Conservation (phyloP, 768 basidiomycete genomes). For the Mrakia gelida region DNA sequence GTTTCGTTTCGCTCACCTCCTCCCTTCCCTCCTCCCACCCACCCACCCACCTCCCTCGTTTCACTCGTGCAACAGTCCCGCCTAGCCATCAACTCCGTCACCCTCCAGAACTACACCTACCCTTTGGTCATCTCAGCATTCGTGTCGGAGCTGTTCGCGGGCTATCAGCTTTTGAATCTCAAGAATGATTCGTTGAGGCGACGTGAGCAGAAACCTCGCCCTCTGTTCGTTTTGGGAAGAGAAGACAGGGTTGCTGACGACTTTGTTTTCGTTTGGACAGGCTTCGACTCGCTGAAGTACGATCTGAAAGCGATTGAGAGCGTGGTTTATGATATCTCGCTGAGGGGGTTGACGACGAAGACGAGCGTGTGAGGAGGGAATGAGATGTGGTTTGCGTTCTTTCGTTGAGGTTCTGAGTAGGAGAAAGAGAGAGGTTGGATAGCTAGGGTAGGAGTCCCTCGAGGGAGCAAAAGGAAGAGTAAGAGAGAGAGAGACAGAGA, state of each 20-base stretch:
- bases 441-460: too few relatives aligned
- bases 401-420: too few relatives aligned
- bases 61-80: slow-evolving; percentile 37
- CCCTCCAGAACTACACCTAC: slow-evolving; percentile 45
- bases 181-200: slow-evolving; percentile 48
- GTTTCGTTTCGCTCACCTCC: neutral
- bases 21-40: too few relatives aligned
- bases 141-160: slow-evolving; percentile 48
- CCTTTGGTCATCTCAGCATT: slow-evolving; percentile 47
- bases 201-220: neutral
- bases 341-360: slow-evolving; percentile 12
- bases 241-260: too few relatives aligned
- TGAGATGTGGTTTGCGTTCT: too few relatives aligned
- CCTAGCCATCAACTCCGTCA: slow-evolving; percentile 46
- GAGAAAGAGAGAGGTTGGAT: too few relatives aligned
- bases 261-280: neutral
- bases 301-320: slow-evolving; percentile 49
- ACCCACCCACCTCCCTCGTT: neutral
- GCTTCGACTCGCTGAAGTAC: slow-evolving; percentile 49
- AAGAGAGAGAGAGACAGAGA: too few relatives aligned
- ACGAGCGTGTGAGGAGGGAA: neutral
- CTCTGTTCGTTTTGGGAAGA: too few relatives aligned
- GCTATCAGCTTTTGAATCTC: slow-evolving; percentile 46
- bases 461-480: too few relatives aligned
- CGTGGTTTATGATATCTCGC: slow-evolving; percentile 31